A percentile compares a stretch with the other conserved stretches of the same genome.
Evolutionary conservation across 352 stramenopile species (phyloP).

Genomic region (Halophytophthora batemanensis): DNA sequence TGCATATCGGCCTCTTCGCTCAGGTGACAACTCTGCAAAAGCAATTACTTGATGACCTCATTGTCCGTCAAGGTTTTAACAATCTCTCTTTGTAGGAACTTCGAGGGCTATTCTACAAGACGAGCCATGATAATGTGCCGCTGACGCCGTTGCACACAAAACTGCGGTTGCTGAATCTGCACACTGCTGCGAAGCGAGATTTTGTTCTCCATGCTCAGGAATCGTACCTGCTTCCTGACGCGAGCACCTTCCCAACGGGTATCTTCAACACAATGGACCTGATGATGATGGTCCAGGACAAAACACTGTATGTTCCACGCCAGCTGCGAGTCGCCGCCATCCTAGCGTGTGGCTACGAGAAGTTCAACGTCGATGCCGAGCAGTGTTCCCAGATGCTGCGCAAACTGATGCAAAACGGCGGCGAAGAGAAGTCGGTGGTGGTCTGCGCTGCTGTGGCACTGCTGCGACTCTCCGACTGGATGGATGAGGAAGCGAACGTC

Average conservation of each 20-base stretch:
- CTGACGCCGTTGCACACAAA: constrained; percentile 71
- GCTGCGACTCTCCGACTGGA: constrained; percentile 76
- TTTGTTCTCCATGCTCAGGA: constrained; percentile 65
- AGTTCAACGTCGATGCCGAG: constrained; percentile 51
- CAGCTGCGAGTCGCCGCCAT: constrained; percentile 73
- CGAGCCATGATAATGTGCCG: constrained; percentile 31
- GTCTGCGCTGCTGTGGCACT: constrained; percentile 77
- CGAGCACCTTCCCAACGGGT: constrained; percentile 43
- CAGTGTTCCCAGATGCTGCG: constrained; percentile 64
- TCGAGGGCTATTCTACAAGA: constrained; percentile 71
- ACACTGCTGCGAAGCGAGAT: constrained; percentile 65
- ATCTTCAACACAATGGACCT: constrained; percentile 84
- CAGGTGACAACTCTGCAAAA: constrained; percentile 33
- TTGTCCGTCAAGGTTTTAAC: neutral
- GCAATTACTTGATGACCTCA: neutral
- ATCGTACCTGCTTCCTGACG: constrained; percentile 57
- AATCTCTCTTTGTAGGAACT: constrained; percentile 43
- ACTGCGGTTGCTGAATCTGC: constrained; percentile 64
- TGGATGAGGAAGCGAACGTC: constrained; percentile 82
- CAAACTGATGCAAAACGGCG: constrained; percentile 46
- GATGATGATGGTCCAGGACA: constrained; percentile 81
- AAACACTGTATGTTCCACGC: constrained; percentile 45
- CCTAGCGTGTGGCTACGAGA: constrained; percentile 75
- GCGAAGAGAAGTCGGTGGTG: constrained; percentile 66
- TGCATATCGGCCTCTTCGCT: constrained; percentile 73